Percentiles rank a stretch among this genome's conserved stretches.
These are phyloP conservation scores for Blastobotrys aristatus DNA, from an alignment of 1,139 yeast genomes.

Conservation along the genomic window DNA sequence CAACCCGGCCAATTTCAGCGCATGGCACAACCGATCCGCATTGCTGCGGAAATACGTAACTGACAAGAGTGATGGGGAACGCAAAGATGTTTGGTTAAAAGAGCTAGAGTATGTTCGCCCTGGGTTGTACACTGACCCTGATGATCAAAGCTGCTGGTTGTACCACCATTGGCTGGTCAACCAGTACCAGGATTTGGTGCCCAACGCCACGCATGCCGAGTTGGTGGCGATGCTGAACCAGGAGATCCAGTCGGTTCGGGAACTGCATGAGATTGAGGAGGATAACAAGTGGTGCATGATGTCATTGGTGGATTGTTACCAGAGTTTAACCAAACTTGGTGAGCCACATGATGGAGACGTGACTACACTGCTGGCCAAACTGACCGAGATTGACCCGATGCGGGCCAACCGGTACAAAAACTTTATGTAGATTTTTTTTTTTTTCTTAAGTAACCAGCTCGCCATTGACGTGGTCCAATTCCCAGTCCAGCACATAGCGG, in stretches of 20 bases:
- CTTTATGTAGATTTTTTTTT: neutral
- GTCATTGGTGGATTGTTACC: conserved; percentile 29
- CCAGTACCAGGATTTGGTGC: conserved; percentile 43
- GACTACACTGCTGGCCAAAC: conserved; percentile 36
- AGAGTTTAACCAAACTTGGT: conserved; percentile 16
- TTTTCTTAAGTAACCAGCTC: conserved; percentile 20
- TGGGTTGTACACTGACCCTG: conserved; percentile 90
- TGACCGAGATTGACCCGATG: conserved; percentile 63
- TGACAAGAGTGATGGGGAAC: conserved; percentile 27
- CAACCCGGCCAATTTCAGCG: conserved; percentile 88
- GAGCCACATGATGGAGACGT: conserved; percentile 27
- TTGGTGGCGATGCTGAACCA: conserved; percentile 26
- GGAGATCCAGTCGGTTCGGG: conserved; percentile 32
- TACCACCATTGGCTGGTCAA: conserved; percentile 79
- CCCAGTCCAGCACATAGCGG: conserved; percentile 32
- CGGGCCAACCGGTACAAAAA: conserved; percentile 43
- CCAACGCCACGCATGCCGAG: conserved; percentile 24
- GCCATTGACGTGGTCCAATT: conserved; percentile 22
- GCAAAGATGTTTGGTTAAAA: conserved; percentile 38
- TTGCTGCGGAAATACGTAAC: conserved; percentile 47
- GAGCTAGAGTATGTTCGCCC: conserved; percentile 71
- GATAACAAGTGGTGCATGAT: conserved; percentile 38
- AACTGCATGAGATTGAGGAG: conserved; percentile 38
- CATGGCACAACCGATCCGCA: conserved; percentile 89
- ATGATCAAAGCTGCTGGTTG: conserved; percentile 90